These are phyloP conservation scores for Angomonas ambiguus DNA, from an alignment of 208 protist species.

Conservation along the genomic window DNA sequence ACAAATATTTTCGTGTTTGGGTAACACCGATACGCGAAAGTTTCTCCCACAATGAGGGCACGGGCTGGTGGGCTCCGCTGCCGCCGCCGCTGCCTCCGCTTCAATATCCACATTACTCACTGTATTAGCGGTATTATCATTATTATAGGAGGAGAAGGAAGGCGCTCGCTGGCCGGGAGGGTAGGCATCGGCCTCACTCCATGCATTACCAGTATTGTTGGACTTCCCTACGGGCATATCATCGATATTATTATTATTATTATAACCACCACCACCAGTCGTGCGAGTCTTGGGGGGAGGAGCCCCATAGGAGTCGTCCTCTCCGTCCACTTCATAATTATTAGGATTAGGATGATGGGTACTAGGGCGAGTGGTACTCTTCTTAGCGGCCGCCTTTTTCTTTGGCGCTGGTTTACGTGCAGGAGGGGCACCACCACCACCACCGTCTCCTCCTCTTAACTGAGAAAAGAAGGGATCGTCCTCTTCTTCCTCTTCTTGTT, in stretches of 20 bases:
- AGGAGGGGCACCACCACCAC: too few relatives aligned
- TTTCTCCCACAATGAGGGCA: conserved; percentile 63
- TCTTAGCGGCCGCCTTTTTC: conserved; percentile 5
- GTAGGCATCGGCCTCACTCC: conserved; percentile 29
- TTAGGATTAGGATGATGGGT: conserved; percentile 3
- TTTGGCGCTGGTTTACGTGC: not conserved
- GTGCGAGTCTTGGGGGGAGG: not conserved
- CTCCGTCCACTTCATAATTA: not conserved
- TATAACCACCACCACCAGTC: not conserved
- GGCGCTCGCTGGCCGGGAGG: conserved; percentile 29
- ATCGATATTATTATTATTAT: conserved; percentile 15
- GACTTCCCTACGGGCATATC: conserved; percentile 40
- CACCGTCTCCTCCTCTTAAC: too few relatives aligned
- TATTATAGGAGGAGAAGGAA: not conserved
- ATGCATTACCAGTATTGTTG: conserved; percentile 24
- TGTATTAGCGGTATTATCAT: not conserved
- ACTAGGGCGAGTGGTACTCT: not conserved
- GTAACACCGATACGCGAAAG: conserved; percentile 64
- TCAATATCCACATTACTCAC: conserved; percentile 9
- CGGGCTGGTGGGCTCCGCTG: conserved; percentile 43
- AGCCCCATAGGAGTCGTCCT: not conserved
- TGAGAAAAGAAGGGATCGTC: too few relatives aligned
- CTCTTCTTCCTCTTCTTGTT: too few relatives aligned
- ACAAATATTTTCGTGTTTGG: conserved; percentile 63
- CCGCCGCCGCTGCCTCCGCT: conserved; percentile 29